These are phyloP conservation scores for Megacollybia marginata DNA, from an alignment of 768 basidiomycete species.

Conservation along the genomic window DNA sequence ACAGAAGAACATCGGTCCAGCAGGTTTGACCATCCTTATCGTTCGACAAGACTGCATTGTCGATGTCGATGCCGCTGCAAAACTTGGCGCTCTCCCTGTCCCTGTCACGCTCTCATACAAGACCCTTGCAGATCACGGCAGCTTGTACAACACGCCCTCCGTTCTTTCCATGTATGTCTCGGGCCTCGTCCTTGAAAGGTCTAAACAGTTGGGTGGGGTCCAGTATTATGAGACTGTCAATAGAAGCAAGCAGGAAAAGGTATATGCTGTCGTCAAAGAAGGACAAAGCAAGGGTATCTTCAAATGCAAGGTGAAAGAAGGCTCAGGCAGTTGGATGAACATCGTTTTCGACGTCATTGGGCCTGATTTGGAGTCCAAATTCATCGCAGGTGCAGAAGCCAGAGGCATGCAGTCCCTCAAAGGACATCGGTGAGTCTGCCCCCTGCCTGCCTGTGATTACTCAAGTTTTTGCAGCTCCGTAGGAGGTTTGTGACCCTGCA, in stretches of 20 bases:
- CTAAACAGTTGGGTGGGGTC: constrained; percentile 58
- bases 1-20: constrained; percentile 96
- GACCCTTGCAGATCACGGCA: constrained; percentile 64
- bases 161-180: constrained; percentile 88
- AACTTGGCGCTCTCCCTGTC: constrained; percentile 64
- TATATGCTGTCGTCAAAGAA: constrained; percentile 67
- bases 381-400: constrained; percentile 75
- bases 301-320: constrained; percentile 61
- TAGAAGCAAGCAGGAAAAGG: constrained; percentile 61
- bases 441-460: not conserved
- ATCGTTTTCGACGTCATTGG: constrained; percentile 76
- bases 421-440: constrained; percentile 74
- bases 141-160: constrained; percentile 90
- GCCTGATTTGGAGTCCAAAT: constrained; percentile 65
- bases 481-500: constrained; percentile 29
- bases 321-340: constrained; percentile 93
- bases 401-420: constrained; percentile 80
- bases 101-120: constrained; percentile 82
- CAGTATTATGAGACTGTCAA: constrained; percentile 60
- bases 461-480: constrained; percentile 34
- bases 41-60: constrained; percentile 93
- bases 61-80: constrained; percentile 74
- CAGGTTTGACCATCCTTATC: constrained; percentile 89
- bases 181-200: constrained; percentile 74
- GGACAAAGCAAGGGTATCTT: constrained; percentile 70